phyloP scores from a whole-genome alignment of 2,329 filamentous ascomycete species.

The Fusarium heterosporum region DNA sequence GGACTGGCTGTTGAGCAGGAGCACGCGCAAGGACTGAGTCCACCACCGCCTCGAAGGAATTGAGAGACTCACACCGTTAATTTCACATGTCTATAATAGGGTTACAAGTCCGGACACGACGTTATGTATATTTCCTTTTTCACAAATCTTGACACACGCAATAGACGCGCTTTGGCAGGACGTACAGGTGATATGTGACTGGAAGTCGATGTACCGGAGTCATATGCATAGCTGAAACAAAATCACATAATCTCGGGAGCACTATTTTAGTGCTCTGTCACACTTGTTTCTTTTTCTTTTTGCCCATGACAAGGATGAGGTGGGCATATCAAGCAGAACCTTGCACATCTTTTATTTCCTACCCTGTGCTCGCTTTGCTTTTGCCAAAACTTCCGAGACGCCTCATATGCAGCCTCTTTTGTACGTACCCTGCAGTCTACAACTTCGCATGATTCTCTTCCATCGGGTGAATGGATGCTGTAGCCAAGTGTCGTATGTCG shows the following conservation, averaged over 20 bases:
- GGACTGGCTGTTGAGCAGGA: slow-evolving; percentile 41
- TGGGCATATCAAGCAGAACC: background rate
- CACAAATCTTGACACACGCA: background rate
- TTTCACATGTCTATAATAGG: slow-evolving; percentile 26
- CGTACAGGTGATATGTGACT: background rate
- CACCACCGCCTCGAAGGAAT: slow-evolving; percentile 39
- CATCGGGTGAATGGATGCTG: slow-evolving; percentile 12
- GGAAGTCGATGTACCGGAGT: background rate
- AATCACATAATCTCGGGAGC: background rate
- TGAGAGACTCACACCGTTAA: slow-evolving; percentile 15
- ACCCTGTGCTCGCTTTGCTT: background rate
- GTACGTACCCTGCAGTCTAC: background rate
- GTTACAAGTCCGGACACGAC: slow-evolving; percentile 26
- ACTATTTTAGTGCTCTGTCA: background rate
- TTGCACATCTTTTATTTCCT: background rate
- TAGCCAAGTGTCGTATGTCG: slow-evolving; percentile 24
- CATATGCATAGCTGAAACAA: background rate
- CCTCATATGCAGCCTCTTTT: background rate
- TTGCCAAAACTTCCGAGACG: background rate
- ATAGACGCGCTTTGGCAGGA: background rate
- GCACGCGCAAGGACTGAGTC: slow-evolving; percentile 40
- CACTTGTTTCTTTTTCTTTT: background rate
- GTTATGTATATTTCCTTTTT: slow-evolving; percentile 21
- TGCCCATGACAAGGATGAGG: background rate
- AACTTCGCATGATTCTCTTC: slow-evolving; percentile 13